phyloP scores from a whole-genome alignment of 768 basidiomycete species.

The Amanita molliuscula region DNA sequence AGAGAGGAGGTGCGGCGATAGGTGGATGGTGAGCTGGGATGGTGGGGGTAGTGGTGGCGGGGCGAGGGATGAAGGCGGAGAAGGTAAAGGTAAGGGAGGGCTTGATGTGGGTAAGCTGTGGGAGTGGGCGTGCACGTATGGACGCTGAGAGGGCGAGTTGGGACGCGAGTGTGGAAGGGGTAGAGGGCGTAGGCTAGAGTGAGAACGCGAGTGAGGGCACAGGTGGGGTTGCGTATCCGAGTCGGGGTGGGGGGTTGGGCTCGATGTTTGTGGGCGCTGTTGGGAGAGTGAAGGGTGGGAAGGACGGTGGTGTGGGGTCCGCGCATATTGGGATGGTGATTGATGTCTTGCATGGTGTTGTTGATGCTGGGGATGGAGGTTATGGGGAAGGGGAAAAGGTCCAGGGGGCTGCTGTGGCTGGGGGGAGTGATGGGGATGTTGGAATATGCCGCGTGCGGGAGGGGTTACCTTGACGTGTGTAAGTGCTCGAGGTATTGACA shows the following conservation, averaged over 20 bases:
- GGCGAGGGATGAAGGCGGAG: slow-evolving; percentile 10
- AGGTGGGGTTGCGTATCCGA: not conserved
- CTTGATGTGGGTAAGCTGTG: not conserved
- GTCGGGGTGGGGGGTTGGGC: not conserved
- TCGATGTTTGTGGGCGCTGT: not conserved
- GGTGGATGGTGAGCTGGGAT: not conserved
- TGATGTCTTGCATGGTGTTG: not conserved
- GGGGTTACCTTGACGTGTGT: slow-evolving; percentile 9
- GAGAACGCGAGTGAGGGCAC: slow-evolving; percentile 5
- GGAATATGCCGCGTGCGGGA: slow-evolving; percentile 24
- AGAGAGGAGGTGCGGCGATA: not conserved
- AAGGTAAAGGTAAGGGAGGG: not conserved
- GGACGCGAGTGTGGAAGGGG: slow-evolving; percentile 12
- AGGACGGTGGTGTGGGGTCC: not conserved
- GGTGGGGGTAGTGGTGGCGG: slow-evolving; percentile 15
- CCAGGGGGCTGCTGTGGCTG: not conserved
- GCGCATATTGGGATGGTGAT: slow-evolving; percentile 10
- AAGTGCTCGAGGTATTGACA: slow-evolving; percentile 48
- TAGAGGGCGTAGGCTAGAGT: slow-evolving; percentile 15
- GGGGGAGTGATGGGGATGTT: not conserved
- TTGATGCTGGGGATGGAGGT: not conserved
- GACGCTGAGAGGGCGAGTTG: not conserved
- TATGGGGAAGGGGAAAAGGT: not conserved
- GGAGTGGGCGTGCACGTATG: slow-evolving; percentile 6
- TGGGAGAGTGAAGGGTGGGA: slow-evolving; percentile 9